These are phyloP conservation scores for Aspergillus terreus DNA, from an alignment of 2,329 filamentous ascomycete species.

Conservation along the genomic window DNA sequence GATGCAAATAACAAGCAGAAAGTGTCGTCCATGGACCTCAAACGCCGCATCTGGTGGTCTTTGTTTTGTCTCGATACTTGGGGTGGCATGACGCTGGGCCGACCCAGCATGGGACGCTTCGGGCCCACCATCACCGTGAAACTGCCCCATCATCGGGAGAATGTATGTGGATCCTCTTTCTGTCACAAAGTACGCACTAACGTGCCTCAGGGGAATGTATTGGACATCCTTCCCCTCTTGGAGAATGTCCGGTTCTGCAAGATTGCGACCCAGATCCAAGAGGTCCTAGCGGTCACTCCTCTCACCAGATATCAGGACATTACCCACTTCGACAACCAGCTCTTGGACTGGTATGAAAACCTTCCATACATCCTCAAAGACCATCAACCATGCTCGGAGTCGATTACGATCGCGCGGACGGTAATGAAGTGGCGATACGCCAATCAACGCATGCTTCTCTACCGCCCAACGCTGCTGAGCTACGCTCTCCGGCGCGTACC, in stretches of 20 bases:
- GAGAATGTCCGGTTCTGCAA: conserved; percentile 78
- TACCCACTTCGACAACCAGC: conserved; percentile 61
- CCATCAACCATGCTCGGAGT: conserved; percentile 65
- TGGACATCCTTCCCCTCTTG: conserved; percentile 66
- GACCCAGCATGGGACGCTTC: conserved; percentile 66
- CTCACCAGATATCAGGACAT: conserved; percentile 65
- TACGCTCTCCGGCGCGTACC: conserved; percentile 54
- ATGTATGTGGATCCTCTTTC: conserved; percentile 17
- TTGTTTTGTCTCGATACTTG: conserved; percentile 71
- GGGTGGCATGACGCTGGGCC: conserved; percentile 67
- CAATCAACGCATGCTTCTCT: conserved; percentile 71
- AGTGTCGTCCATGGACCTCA: conserved; percentile 56
- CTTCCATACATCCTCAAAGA: conserved; percentile 64
- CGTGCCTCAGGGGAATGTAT: conserved; percentile 50
- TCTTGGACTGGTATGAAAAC: conserved; percentile 68
- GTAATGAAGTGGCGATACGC: conserved; percentile 82
- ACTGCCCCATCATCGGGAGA: conserved; percentile 52
- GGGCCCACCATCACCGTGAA: conserved; percentile 65
- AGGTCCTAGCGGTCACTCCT: conserved; percentile 67
- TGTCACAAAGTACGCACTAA: conserved; percentile 19
- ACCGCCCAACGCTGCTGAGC: conserved; percentile 68
- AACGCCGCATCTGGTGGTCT: conserved; percentile 70
- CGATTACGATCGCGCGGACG: conserved; percentile 65
- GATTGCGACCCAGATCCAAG: conserved; percentile 73
- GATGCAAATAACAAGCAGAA: conserved; percentile 43